Conservation (phyloP, 495 filamentous ascomycete species). For the Neurospora discreta region DNA sequence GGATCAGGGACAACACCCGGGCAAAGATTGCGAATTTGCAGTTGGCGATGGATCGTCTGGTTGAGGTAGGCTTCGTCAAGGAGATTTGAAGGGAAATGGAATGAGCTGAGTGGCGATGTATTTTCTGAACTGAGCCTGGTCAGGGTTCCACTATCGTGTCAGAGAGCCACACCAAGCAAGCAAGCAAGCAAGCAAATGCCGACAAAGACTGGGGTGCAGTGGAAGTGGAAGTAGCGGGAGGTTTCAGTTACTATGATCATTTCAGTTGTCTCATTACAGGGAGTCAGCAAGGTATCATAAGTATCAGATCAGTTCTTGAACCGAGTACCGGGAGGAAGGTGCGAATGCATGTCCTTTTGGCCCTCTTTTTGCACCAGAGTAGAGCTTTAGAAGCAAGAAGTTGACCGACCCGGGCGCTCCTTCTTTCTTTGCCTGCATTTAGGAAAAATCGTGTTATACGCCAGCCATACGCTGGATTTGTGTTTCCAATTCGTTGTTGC, state of each 20-base stretch:
- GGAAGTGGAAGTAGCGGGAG: neutral
- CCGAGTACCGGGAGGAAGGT: neutral
- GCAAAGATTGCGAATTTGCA: constrained; percentile 51
- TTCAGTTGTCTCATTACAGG: neutral
- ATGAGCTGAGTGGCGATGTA: neutral
- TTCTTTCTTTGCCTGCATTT: neutral
- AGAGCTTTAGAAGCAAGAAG: too few relatives aligned
- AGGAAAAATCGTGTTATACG: neutral
- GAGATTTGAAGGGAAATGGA: constrained; percentile 33
- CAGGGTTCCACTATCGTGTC: neutral
- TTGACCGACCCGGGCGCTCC: neutral
- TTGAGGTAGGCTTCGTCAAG: constrained; percentile 64
- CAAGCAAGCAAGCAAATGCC: neutral
- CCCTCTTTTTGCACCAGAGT: neutral
- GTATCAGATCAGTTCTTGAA: neutral
- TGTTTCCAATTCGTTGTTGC: neutral
- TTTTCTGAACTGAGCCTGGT: neutral
- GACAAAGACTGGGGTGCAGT: neutral
- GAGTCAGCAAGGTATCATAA: neutral
- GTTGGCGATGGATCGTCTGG: constrained; percentile 48
- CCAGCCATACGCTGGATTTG: neutral
- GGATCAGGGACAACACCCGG: constrained; percentile 58
- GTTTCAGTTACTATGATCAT: neutral
- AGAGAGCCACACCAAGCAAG: neutral
- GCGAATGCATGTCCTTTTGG: neutral